Conservation (phyloP, 2,329 filamentous ascomycete species). For the Dactylellina leptospora region DNA sequence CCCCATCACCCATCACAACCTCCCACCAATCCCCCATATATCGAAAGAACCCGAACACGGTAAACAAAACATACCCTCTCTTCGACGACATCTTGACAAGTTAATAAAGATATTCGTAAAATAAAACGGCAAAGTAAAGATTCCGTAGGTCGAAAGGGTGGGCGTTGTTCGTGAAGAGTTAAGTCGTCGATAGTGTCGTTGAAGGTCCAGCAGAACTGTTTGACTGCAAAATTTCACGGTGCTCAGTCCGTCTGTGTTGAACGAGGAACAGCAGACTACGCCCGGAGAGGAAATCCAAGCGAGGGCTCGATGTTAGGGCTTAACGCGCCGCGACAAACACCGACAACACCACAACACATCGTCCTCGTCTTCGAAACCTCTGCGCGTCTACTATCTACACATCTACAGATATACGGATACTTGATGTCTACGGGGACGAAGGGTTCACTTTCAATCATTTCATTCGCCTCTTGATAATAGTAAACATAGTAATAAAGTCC, state of each 20-base stretch:
- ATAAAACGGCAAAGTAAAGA: too few species aligned
- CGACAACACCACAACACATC: constrained; percentile 6
- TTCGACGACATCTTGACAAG: constrained; percentile 45
- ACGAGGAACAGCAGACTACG: not conserved
- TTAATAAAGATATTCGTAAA: constrained; percentile 12
- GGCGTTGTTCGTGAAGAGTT: constrained; percentile 1
- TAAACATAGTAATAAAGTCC: not conserved
- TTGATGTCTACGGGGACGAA: too few species aligned
- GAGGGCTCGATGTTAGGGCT: constrained; percentile 52
- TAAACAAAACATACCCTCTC: constrained; percentile 45
- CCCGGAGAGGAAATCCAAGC: constrained; percentile 20
- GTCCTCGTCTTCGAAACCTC: too few species aligned
- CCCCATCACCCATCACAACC: constrained; percentile 3
- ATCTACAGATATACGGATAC: too few species aligned
- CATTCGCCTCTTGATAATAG: not conserved
- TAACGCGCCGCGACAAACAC: not conserved
- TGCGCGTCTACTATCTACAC: too few species aligned
- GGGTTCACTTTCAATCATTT: too few species aligned
- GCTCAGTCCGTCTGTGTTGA: constrained; percentile 19
- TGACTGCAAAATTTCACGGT: constrained; percentile 26
- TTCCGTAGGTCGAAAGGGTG: not conserved
- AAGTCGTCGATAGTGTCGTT: constrained; percentile 5
- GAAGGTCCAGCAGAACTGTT: too few species aligned
- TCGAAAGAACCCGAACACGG: not conserved
- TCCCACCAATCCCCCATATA: not conserved